Evolutionary conservation across 148 eudicot genomes (phyloP).

Genomic region (Persicaria tinctoria): DNA sequence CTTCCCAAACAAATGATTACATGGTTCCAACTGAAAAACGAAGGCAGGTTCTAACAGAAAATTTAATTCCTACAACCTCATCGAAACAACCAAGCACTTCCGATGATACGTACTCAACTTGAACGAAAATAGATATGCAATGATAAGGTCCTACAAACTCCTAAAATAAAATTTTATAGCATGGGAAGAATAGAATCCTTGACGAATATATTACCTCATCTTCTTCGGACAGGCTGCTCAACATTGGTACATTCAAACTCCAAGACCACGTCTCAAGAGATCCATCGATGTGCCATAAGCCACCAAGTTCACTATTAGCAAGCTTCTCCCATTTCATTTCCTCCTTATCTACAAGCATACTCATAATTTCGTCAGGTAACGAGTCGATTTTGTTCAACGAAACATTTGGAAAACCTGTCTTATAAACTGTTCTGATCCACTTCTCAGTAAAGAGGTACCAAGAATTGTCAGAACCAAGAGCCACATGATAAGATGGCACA

Average conservation of each 20-base stretch:
- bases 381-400: conserved; percentile 64
- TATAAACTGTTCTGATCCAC: conserved; percentile 82
- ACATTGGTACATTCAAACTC: conserved; percentile 94
- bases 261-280: conserved; percentile 98
- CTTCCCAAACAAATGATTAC: neutral
- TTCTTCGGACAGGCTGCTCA: conserved; percentile 84
- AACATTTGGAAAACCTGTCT: conserved; percentile 78
- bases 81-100: neutral
- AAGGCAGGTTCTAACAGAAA: conserved; percentile 1
- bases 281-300: conserved; percentile 85
- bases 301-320: conserved; percentile 70
- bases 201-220: conserved; percentile 46
- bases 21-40: neutral
- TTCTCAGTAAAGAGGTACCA: conserved; percentile 99
- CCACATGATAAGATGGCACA: conserved; percentile 75
- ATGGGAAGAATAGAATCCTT: neutral
- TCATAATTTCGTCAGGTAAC: conserved; percentile 66
- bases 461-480: conserved; percentile 98
- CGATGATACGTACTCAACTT: neutral
- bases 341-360: conserved; percentile 60
- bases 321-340: conserved; percentile 80
- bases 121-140: neutral
- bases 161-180: neutral
- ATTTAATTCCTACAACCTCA: conserved; percentile 3
- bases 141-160: neutral